Evolutionary conservation across 1,284 basidiomycete genomes (phyloP), one percentile per base, ranked within the genome.

Genomic region (Pseudozyma hubeiensis): DNA sequence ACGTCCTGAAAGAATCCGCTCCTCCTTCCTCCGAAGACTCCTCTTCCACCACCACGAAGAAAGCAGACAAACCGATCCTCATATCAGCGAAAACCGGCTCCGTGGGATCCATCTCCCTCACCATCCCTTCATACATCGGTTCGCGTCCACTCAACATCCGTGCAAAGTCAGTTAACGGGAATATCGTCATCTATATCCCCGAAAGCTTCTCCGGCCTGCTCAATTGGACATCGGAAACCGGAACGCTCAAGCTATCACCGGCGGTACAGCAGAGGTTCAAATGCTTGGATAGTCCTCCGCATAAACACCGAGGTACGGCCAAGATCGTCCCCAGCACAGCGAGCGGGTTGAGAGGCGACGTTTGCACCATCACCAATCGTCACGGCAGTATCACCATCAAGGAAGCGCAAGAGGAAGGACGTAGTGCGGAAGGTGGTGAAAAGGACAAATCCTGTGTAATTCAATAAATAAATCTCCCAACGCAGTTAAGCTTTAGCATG

Each of bases 221-320:
- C 47, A 65, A 63, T 17, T 82, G 79, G 79, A 55, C 43, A 4
- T 67, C 68, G 8, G 80, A 82, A 31, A 56, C 60, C n/a, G 80
- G 79, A 35, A 40, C 64, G 10, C 58, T 82, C 19, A 64, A 67
- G 46, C 53, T 79, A 17, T 81, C 79, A 6, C 64, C 58, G 17
- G 49, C 45, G 11, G 55, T 79, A 31, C 47, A 64, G 19, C 64
- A 54, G 30, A 50, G 77, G 19, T 74, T 68, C 45, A 64, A 72
- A 40, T 40, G 50, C 11, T 46, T 81, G 11, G 80, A 74, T 47
- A 39, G 60, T 3, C 54, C 57, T 9, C 60, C 64, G 14, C 55
- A 70, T 43, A 79, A 79, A 57, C 77, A 78, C 31, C 52, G 67
- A 16, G 80, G 80, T 10, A 73, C 71, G 1, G 70, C 68, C 16